Evolutionary conservation across 768 basidiomycete genomes (phyloP).

Genomic region (Leccinum obscurum): DNA sequence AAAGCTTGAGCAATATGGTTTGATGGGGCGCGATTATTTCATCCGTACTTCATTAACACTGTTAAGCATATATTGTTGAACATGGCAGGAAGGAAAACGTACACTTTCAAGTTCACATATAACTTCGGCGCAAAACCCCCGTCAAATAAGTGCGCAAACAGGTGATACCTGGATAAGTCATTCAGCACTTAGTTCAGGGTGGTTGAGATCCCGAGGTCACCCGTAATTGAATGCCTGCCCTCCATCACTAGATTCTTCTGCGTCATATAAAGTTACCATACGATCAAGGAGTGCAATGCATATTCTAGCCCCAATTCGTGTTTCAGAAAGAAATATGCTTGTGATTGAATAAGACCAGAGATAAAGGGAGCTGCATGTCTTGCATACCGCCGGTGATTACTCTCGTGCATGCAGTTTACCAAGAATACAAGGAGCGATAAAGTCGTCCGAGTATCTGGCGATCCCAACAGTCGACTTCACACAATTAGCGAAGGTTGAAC

Average conservation of each 20-base stretch:
- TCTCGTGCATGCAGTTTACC: constrained; percentile 67
- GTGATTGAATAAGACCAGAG: constrained; percentile 1
- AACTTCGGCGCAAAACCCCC: constrained; percentile 56
- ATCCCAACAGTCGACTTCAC: constrained; percentile 58
- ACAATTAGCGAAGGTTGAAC: constrained; percentile 1
- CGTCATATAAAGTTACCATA: constrained; percentile 70
- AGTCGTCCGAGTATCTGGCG: constrained; percentile 61
- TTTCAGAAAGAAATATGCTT: constrained; percentile 51
- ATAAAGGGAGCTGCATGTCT: constrained; percentile 8
- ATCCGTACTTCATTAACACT: constrained; percentile 46
- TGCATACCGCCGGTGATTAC: constrained; percentile 55
- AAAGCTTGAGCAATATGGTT: constrained; percentile 81
- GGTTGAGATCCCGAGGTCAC: constrained; percentile 38
- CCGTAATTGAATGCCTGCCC: constrained; percentile 76
- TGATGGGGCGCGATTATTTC: constrained; percentile 85
- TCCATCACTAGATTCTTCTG: constrained; percentile 60
- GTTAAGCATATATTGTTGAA: constrained; percentile 9
- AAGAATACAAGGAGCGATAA: constrained; percentile 68
- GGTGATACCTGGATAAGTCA: constrained; percentile 51
- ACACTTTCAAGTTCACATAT: constrained; percentile 65
- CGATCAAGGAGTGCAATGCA: constrained; percentile 68
- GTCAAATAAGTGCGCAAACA: constrained; percentile 65
- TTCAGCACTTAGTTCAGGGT: constrained; percentile 10
- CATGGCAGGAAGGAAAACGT: constrained; percentile 24
- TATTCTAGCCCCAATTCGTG: constrained; percentile 60